Conservation (phyloP, 305 asterid genomes). For the Fraxinus greggii region DNA sequence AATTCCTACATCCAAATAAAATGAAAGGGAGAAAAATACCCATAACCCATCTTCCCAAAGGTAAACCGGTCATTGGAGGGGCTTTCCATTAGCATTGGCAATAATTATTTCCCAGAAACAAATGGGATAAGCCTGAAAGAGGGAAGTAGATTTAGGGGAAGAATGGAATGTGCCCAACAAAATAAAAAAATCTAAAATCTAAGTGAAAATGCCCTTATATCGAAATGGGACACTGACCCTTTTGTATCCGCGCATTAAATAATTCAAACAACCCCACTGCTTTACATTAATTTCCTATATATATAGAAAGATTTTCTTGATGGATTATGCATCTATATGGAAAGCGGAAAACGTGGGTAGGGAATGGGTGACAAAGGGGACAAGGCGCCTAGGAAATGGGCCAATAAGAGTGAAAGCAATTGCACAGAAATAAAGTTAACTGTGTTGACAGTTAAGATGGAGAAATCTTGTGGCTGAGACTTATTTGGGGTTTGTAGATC, state of each 20-base stretch:
- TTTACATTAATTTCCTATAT: conserved; percentile 1
- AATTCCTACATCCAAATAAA: not conserved
- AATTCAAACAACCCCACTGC: not conserved
- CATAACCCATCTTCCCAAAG: conserved; percentile 97
- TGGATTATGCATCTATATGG: conserved; percentile 19
- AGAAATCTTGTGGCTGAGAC: not conserved
- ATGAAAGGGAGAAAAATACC: conserved; percentile 41
- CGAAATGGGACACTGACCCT: conserved; percentile 32
- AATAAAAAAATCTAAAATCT: not conserved
- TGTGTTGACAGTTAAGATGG: conserved; percentile 15
- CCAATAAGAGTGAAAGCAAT: conserved; percentile 52
- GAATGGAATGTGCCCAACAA: conserved; percentile 16
- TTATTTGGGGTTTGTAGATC: not conserved
- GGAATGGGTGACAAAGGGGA: conserved; percentile 40
- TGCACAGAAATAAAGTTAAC: conserved; percentile 22
- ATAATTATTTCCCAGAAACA: conserved; percentile 11
- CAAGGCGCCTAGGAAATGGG: conserved; percentile 41
- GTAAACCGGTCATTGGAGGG: conserved; percentile 71
- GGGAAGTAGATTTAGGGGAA: conserved; percentile 17
- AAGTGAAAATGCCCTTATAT: conserved; percentile 30
- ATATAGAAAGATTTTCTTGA: conserved; percentile 28
- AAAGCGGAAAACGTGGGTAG: conserved; percentile 54
- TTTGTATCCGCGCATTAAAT: conserved; percentile 24
- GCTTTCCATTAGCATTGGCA: conserved; percentile 67
- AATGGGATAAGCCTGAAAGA: not conserved